Conservation (phyloP, 2,329 filamentous ascomycete species). For the Fusarium hostae region DNA sequence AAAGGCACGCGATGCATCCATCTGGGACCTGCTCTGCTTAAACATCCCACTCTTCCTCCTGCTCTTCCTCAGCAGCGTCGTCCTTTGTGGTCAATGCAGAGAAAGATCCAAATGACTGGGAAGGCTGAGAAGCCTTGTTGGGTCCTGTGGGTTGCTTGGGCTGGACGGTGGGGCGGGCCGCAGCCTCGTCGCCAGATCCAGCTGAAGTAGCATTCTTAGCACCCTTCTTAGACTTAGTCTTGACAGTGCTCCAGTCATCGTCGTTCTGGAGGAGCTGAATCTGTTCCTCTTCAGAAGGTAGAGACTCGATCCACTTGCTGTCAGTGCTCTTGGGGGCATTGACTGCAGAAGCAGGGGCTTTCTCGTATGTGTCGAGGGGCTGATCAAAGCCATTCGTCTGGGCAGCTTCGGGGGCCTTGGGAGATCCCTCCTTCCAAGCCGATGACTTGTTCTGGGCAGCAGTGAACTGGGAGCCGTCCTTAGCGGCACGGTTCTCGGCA, state of each 20-base stretch:
- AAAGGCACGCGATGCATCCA: constrained; percentile 17
- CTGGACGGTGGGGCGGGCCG: constrained; percentile 46
- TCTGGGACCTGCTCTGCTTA: constrained; percentile 40
- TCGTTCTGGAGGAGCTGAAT: constrained; percentile 64
- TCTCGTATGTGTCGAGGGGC: constrained; percentile 69
- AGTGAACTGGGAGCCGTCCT: constrained; percentile 76
- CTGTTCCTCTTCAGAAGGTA: constrained; percentile 72
- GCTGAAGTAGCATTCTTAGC: constrained; percentile 52
- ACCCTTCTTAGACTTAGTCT: constrained; percentile 58
- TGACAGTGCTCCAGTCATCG: constrained; percentile 71
- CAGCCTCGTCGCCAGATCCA: constrained; percentile 51
- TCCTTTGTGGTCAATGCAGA: constrained; percentile 60
- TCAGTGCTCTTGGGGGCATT: constrained; percentile 50
- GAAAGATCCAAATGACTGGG: constrained; percentile 59
- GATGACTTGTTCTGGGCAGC: constrained; percentile 57
- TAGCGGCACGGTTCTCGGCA: constrained; percentile 83
- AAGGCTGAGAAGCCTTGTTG: constrained; percentile 47
- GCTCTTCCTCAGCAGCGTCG: constrained; percentile 54
- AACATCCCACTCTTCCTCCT: constrained; percentile 65
- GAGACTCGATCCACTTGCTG: constrained; percentile 60
- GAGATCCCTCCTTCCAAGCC: constrained; percentile 55
- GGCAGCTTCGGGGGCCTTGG: constrained; percentile 47
- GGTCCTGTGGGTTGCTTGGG: constrained; percentile 45
- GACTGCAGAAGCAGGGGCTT: constrained; percentile 45
- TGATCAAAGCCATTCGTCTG: constrained; percentile 54